phyloP scores from a whole-genome alignment of 1,284 basidiomycete species.

The Apiotrichum gamsii region DNA sequence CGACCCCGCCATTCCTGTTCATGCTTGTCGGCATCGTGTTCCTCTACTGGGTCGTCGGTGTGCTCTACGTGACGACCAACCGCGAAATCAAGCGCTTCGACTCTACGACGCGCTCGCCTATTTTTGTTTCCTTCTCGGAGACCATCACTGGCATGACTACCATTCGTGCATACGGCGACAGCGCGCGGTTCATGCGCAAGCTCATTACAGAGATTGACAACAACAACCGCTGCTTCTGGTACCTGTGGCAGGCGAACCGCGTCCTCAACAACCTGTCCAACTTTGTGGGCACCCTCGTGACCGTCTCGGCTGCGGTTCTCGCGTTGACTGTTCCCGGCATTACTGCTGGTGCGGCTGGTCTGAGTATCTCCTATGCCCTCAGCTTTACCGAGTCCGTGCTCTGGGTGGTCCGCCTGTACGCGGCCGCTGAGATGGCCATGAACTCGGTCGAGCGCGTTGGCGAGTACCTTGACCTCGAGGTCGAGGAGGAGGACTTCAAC shows the following conservation, averaged over 20 bases:
- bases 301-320: conserved; percentile 48
- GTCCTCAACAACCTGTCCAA: conserved; percentile 49
- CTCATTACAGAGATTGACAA: conserved; percentile 49
- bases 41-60: conserved; percentile 48
- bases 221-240: conserved; percentile 47
- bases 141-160: conserved; percentile 49
- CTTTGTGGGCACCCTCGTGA: conserved; percentile 48
- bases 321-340: conserved; percentile 43
- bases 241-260: conserved; percentile 49
- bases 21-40: conserved; percentile 45
- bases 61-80: conserved; percentile 49
- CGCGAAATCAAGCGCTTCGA: conserved; percentile 55
- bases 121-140: conserved; percentile 53
- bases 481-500: conserved; percentile 48
- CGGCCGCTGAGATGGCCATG: conserved; percentile 48
- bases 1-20: conserved; percentile 46
- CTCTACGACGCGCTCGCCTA: conserved; percentile 52
- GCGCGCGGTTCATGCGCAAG: conserved; percentile 48
- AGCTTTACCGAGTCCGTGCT: conserved; percentile 49
- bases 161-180: conserved; percentile 52
- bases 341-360: conserved; percentile 44
- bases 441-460: conserved; percentile 50
- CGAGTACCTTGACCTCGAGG: conserved; percentile 49
- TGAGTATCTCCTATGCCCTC: conserved; percentile 43
- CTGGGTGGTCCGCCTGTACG: conserved; percentile 50